Evolutionary conservation across 192 early-diverging fungal genomes (phyloP).

Genomic region (Coemansia sp.): DNA sequence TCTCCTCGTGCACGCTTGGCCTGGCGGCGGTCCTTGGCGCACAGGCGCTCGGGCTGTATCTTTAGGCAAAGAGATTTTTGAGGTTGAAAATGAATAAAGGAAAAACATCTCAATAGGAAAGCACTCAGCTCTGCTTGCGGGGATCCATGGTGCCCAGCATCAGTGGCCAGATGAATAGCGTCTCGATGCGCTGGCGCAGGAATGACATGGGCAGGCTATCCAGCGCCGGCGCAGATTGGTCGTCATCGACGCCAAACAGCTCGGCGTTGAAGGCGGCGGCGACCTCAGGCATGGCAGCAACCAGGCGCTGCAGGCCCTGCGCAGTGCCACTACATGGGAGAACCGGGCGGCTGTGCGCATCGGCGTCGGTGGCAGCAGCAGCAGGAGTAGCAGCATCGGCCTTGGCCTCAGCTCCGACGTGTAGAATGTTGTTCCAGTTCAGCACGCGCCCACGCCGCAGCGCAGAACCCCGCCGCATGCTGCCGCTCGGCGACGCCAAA

Average conservation of each 20-base stretch:
- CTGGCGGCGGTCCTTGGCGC: conserved; percentile 38
- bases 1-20: conserved; percentile 41
- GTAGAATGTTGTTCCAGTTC: conserved; percentile 51
- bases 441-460: conserved; percentile 51
- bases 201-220: conserved; percentile 34
- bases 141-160: conserved; percentile 51
- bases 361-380: background rate
- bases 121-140: conserved; percentile 3
- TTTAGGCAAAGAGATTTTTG: conserved; percentile 11
- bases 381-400: background rate
- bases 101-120: background rate
- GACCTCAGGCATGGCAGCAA: conserved; percentile 40
- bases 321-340: conserved; percentile 37
- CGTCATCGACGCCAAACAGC: conserved; percentile 44
- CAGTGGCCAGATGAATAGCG: conserved; percentile 53
- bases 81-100: background rate
- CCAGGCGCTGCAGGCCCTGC: conserved; percentile 37
- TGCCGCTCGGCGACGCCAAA: background rate
- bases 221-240: conserved; percentile 23
- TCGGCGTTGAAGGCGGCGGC: conserved; percentile 51
- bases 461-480: conserved; percentile 10
- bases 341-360: conserved; percentile 42
- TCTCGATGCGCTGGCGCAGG: conserved; percentile 51
- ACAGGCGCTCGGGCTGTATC: conserved; percentile 41
- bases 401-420: conserved; percentile 36